Percentiles rank a stretch among this genome's conserved stretches.
Evolutionary conservation across 192 early-diverging fungal species (phyloP).

Genomic region (Dissophora ornata): DNA sequence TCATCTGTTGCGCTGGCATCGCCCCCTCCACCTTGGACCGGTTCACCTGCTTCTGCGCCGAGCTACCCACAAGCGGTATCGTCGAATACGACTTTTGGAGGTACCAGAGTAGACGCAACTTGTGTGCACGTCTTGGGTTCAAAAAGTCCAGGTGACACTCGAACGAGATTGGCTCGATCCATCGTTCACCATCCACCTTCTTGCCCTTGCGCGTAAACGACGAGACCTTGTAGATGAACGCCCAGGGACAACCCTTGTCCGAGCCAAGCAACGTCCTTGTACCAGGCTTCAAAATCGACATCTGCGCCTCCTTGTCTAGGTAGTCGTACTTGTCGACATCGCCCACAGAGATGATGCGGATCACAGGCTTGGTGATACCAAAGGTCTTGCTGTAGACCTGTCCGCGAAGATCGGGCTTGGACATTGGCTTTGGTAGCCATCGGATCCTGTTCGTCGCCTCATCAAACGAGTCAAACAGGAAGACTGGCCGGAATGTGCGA

Average conservation of each 20-base stretch:
- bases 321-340: constrained; percentile 56
- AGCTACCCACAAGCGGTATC: constrained; percentile 28
- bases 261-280: constrained; percentile 51
- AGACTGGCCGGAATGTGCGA: constrained; percentile 53
- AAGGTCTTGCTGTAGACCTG: constrained; percentile 59
- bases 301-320: constrained; percentile 56
- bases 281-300: constrained; percentile 54
- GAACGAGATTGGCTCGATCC: constrained; percentile 53
- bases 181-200: constrained; percentile 55
- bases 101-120: constrained; percentile 43
- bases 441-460: constrained; percentile 54
- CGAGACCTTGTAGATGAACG: constrained; percentile 54
- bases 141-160: constrained; percentile 57
- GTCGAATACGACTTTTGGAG: constrained; percentile 40
- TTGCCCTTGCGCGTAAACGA: constrained; percentile 55
- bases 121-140: constrained; percentile 56
- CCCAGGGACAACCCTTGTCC: constrained; percentile 53
- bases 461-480: constrained; percentile 56
- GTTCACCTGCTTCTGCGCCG: constrained; percentile 18
- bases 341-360: constrained; percentile 57
- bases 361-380: constrained; percentile 50
- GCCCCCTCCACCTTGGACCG: constrained; percentile 46
- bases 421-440: constrained; percentile 32
- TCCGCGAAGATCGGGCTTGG: constrained; percentile 28
- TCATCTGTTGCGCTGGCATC: constrained; percentile 26